Conservation (phyloP, 768 basidiomycete species). For the Rhodosporidiobolus sp. region DNA sequence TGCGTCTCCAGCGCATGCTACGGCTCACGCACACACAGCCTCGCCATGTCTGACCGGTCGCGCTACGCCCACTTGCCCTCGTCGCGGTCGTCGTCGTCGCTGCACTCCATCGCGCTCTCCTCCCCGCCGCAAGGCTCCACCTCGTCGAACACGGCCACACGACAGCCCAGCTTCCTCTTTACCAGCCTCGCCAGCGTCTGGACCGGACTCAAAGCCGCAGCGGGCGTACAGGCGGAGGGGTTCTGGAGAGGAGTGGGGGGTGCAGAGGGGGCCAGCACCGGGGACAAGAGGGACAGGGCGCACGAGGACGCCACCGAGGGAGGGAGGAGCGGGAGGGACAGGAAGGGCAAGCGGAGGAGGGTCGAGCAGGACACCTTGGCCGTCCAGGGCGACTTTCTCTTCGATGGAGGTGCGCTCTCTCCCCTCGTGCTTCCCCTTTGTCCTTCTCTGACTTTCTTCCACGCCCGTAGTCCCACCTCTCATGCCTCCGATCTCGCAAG, state of each 20-base stretch:
- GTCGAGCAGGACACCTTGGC: neutral
- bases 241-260: neutral
- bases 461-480: constrained; percentile 2
- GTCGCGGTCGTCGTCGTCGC: neutral
- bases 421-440: neutral
- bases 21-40: neutral
- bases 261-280: neutral
- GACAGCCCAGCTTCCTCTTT: neutral
- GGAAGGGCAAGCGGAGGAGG: constrained; percentile 3
- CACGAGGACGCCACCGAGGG: too few relatives aligned
- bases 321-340: neutral
- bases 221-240: constrained; percentile 4
- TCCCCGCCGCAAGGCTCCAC: neutral
- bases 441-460: neutral
- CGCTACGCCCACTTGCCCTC: neutral
- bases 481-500: constrained; percentile 23
- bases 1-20: too few relatives aligned
- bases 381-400: neutral
- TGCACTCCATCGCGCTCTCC: neutral
- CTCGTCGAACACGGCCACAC: neutral
- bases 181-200: constrained; percentile 12
- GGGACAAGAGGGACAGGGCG: neutral
- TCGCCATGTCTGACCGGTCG: neutral
- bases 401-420: constrained; percentile 5
- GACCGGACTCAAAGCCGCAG: constrained; percentile 3